These are phyloP conservation scores for Elsinoe perseae DNA, from an alignment of 2,329 filamentous ascomycete genomes.

Conservation along the genomic window DNA sequence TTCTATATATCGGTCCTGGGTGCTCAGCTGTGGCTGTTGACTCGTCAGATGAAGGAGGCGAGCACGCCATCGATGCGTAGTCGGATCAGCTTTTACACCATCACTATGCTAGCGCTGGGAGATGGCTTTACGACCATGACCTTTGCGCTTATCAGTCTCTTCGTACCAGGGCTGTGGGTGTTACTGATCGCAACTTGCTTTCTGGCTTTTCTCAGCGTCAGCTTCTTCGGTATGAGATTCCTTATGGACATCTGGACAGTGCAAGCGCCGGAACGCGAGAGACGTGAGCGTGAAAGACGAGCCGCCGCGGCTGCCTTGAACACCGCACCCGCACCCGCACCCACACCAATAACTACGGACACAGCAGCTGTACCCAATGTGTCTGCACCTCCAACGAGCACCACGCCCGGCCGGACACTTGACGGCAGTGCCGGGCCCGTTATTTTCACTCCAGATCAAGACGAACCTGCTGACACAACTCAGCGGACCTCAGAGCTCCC, in stretches of 20 bases:
- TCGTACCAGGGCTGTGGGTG: constrained; percentile 48
- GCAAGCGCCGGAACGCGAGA: constrained; percentile 45
- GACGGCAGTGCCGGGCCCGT: constrained; percentile 48
- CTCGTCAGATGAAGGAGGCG: constrained; percentile 56
- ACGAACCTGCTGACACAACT: constrained; percentile 37
- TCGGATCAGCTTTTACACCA: constrained; percentile 56
- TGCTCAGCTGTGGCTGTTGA: constrained; percentile 49
- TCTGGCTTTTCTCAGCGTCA: constrained; percentile 52
- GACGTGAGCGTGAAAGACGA: constrained; percentile 32
- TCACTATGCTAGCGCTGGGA: constrained; percentile 53
- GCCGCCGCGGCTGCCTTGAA: constrained; percentile 15
- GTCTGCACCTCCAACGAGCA: constrained; percentile 20
- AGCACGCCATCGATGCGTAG: constrained; percentile 58
- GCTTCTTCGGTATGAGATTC: constrained; percentile 57
- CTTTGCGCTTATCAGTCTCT: constrained; percentile 49
- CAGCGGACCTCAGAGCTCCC: constrained; percentile 28
- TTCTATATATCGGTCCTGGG: constrained; percentile 44
- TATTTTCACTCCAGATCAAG: constrained; percentile 54
- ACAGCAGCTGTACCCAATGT: constrained; percentile 22
- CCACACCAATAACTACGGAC: constrained; percentile 5
- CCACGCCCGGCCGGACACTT: constrained; percentile 30
- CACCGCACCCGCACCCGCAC: constrained; percentile 7
- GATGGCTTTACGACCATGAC: constrained; percentile 52
- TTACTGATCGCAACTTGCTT: constrained; percentile 51
- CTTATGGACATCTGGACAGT: constrained; percentile 61